Conservation (phyloP, 73 alveolate genomes). For the Tetrahymena elliotti region DNA sequence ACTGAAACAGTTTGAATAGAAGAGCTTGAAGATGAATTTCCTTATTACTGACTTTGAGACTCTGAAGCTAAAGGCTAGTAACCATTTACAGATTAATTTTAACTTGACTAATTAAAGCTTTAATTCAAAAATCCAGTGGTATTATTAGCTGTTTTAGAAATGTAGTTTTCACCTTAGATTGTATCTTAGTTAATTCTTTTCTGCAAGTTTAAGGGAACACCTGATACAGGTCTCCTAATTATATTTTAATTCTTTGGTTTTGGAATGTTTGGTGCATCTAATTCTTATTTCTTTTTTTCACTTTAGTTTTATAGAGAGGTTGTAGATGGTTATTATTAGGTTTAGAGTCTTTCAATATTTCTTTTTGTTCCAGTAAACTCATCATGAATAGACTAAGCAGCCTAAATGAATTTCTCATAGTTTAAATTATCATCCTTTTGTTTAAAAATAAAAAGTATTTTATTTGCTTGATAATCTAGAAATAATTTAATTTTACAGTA, state of each 20-base stretch:
- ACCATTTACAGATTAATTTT: neutral
- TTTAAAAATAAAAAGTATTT: neutral
- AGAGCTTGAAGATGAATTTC: neutral
- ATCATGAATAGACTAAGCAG: slow-evolving; percentile 26
- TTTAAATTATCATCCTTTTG: neutral
- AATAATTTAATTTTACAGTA: neutral
- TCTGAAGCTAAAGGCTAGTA: neutral
- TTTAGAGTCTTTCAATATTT: neutral
- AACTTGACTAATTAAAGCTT: neutral
- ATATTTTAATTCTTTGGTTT: neutral
- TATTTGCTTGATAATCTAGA: no score
- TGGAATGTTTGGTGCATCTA: neutral
- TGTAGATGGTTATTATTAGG: neutral
- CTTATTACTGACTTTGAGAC: neutral
- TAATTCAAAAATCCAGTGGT: neutral
- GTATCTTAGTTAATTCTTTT: neutral
- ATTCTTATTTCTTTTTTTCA: neutral
- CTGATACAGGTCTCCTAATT: neutral
- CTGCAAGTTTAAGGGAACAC: neutral
- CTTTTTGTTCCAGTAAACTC: slow-evolving; percentile 38
- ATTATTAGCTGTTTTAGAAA: neutral
- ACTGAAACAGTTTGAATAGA: neutral
- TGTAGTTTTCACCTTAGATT: neutral
- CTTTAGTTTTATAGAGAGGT: neutral
- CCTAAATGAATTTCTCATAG: slow-evolving; percentile 18